Base-by-base conservation (phyloP, 768 basidiomycete genomes). In the Suillus lakei region DNA sequence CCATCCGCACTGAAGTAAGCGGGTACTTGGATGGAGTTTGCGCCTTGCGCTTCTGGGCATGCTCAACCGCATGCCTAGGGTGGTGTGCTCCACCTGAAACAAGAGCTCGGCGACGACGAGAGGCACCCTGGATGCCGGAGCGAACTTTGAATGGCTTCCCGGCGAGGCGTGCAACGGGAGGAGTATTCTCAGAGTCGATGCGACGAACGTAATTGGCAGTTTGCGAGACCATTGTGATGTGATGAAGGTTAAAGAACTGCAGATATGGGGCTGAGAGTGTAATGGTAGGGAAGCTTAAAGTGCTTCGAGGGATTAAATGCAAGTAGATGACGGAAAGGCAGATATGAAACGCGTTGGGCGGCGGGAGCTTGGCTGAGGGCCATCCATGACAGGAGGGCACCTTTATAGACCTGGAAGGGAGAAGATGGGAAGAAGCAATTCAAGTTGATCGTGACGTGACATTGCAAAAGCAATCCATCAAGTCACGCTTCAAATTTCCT, bases 31-130 rank as follows among this genome's bases (percentile, higher is more conserved):
- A 10, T 4, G 73, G 66, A 58, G 72, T 76, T 15, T 63, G 71
- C 4, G 67, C 46, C 28, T 61, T 75, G 64, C 77, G 78, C 12
- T 78, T 77, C 62, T 77, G 84, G 23, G 84, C 81, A 16, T 81
- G 80, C 41, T 77, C 76, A 32, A 79, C 70, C 1, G 72, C 73
- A 61, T 79, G 78, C 62, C 78, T 79, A 12, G 79, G 68, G 30
- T 73, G 73, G 34, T 73, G 67, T 1, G 72, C 63, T 12, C 71
- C 72, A 6, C 76, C 76, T 7, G 72, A 71, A 6, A 69, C 67
- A 43, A 79, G 79, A 21, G 73, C 75, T n/a, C 83, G 80, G 38
- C 83, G 79, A 13, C 82, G 80, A 60, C 76, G 79, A 18, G 78
- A 70, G 1, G 64, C 64, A 23, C 68, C 77, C 28, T 78, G 75